These are phyloP conservation scores for Talaromyces islandicus DNA, from an alignment of 2,329 filamentous ascomycete genomes.

Conservation along the genomic window DNA sequence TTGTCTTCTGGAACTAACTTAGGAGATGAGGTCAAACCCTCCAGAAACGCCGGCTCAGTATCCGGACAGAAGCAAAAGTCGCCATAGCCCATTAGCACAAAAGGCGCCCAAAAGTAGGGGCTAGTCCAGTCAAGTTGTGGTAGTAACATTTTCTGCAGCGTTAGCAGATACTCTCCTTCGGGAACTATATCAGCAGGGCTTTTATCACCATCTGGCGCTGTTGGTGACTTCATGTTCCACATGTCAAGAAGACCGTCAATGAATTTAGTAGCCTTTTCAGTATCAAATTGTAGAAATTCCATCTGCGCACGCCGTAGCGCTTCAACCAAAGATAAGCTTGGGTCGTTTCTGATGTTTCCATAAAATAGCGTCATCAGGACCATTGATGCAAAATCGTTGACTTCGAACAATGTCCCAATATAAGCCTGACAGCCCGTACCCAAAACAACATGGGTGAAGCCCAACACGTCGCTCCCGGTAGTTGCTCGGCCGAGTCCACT, in stretches of 20 bases:
- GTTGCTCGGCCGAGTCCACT: slow-evolving; percentile 19
- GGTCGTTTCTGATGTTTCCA: slow-evolving; percentile 13
- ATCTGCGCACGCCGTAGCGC: slow-evolving; percentile 15
- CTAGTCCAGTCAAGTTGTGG: slow-evolving; percentile 19
- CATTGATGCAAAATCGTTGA: slow-evolving; percentile 22
- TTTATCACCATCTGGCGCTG: background rate
- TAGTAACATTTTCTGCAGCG: slow-evolving; percentile 17
- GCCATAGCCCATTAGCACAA: slow-evolving; percentile 18
- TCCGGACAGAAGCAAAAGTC: slow-evolving; percentile 15
- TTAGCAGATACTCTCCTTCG: slow-evolving; percentile 15
- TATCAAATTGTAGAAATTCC: slow-evolving; percentile 15
- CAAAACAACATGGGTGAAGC: slow-evolving; percentile 21
- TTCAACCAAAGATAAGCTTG: slow-evolving; percentile 12
- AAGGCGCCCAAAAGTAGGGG: slow-evolving; percentile 21
- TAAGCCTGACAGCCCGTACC: slow-evolving; percentile 21
- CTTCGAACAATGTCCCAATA: slow-evolving; percentile 20
- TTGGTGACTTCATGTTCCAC: slow-evolving; percentile 4
- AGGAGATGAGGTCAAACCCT: background rate
- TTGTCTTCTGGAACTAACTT: background rate
- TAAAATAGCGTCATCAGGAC: slow-evolving; percentile 21
- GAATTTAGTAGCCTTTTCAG: slow-evolving; percentile 12
- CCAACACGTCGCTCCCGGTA: slow-evolving; percentile 18
- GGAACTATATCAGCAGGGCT: slow-evolving; percentile 16
- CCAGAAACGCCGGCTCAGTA: background rate
- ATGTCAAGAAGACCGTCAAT: slow-evolving; percentile 16